phyloP scores from a whole-genome alignment of 2,329 filamentous ascomycete species.

The Endocalyx cinctus region DNA sequence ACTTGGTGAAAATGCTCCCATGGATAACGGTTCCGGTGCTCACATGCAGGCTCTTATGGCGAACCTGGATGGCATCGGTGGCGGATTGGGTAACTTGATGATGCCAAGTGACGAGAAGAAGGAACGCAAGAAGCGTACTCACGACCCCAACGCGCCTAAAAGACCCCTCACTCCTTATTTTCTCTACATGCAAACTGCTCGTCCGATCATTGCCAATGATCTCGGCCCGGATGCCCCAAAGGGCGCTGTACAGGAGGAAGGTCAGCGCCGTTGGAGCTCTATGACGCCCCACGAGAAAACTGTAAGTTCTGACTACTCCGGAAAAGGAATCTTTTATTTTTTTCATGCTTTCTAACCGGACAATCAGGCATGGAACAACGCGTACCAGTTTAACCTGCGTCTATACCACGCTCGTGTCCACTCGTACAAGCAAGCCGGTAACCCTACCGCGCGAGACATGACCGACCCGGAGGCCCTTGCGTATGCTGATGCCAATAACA shows the following conservation, averaged over 20 bases:
- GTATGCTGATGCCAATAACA: slow-evolving; percentile 56
- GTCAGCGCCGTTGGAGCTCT: slow-evolving; percentile 77
- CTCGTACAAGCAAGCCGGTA: slow-evolving; percentile 60
- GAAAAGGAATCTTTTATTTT: background rate
- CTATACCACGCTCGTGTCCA: slow-evolving; percentile 62
- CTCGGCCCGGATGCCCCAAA: slow-evolving; percentile 72
- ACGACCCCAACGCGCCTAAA: slow-evolving; percentile 93
- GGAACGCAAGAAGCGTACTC: slow-evolving; percentile 82
- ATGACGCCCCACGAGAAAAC: slow-evolving; percentile 72
- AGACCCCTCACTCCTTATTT: slow-evolving; percentile 92
- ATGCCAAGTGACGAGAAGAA: slow-evolving; percentile 65
- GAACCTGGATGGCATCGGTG: slow-evolving; percentile 48
- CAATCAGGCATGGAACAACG: slow-evolving; percentile 55
- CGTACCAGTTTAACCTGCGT: slow-evolving; percentile 63
- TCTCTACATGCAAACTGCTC: slow-evolving; percentile 85
- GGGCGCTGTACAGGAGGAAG: slow-evolving; percentile 83
- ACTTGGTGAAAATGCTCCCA: slow-evolving; percentile 58
- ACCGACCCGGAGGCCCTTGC: slow-evolving; percentile 53
- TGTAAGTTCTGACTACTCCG: slow-evolving; percentile 25
- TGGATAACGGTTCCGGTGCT: slow-evolving; percentile 40
- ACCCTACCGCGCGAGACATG: slow-evolving; percentile 56
- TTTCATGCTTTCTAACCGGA: slow-evolving; percentile 12
- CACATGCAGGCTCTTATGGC: slow-evolving; percentile 36
- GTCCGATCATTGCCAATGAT: slow-evolving; percentile 75
- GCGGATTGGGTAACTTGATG: slow-evolving; percentile 40